Base-by-base conservation (phyloP, 306 rosid genomes). In the Dicorynia guianensis region DNA sequence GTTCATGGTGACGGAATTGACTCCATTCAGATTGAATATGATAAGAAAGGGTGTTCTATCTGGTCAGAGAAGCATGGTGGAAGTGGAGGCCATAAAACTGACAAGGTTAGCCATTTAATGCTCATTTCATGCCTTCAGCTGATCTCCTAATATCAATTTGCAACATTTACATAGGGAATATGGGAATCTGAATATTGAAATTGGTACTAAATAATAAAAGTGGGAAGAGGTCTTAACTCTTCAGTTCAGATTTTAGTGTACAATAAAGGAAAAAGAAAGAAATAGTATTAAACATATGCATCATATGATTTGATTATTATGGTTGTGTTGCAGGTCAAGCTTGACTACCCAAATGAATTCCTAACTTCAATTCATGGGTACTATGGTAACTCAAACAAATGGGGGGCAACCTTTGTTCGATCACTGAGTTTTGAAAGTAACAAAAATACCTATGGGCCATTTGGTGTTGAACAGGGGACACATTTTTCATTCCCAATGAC, bases 51-150 rank as follows among this genome's bases (percentile, higher is more conserved):
- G 8, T 55, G 12, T 55, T 87, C 98, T 20, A 19, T 83, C 35
- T 89, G 97, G 98, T 87, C 97, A 63, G 75, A 69, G 9, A 93
- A 76, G 81, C 93, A 89, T 81, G 98, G 97, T 74, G 97, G 92
- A 65, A 87, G 81, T 80, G 96, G 94, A 69, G 98, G 96, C 80
- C 60, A 48, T 48, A 88, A 72, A 83, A 78, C 83, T 71, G 91
- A 90, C 54, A 78, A 75, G 82, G 87, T 86, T 49, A 38, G 0
- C 42, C 11, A 30, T 62, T 76, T 44, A 50, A 30, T 48, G 11
- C 44, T 4, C 11, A 30, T 62, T 76, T 44, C 57, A 30, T 48
- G 11, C 44, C 11, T 10, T 69, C 25, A 11, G n/a, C n/a, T 35
- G 18, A 34, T 63, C 25, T 53, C 48, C 9, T 72, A 52, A 11